Evolutionary conservation across 306 rosid genomes (phyloP), one percentile per base, ranked within the genome.

Genomic region (Cucumis hystrix): DNA sequence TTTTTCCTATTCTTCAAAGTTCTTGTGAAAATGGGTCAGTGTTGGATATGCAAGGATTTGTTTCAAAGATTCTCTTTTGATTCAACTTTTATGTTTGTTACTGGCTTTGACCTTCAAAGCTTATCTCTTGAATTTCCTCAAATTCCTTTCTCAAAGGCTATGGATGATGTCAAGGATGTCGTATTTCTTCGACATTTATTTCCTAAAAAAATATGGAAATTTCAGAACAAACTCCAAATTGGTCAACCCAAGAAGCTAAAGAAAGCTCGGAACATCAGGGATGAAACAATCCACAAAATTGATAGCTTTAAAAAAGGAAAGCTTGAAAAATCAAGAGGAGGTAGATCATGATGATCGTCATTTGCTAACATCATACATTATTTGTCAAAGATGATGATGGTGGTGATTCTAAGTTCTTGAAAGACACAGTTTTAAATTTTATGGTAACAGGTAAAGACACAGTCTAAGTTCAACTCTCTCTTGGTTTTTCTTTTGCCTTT

Each of bases 81-180:
- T 30, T 79, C 60, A n/a, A 78, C 78, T 66, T 84, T 86, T 40
- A 78, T 37, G 3, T 12, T 80, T 7, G 78, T 83, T 57, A 75
- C 86, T 2, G 92, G 92, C 14, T 67, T 66, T 10, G 88, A 86
- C 56, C 85, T 88, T 16, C 28, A 62, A 7, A 84, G 83, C 4
- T 85, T 86, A 47, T 78, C 86, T 6, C 10, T 80, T 62, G 83
- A 86, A 0, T 80, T 83, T 49, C 83, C 92, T 0, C 7, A 80
- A 12, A 78, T 88, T 57, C 82, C 37, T 0, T 51, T 51, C 6
- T 83, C 81, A 37, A 82, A 86, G 13, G 92, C 90, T 17, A 86
- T 86, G 62, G 79, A 81, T 30, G 78, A 81, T 10, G 33, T 37
- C 0, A 86, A 83, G 30, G 83, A 84, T 37, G 55, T 49, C 8